Evolutionary conservation across 2,329 filamentous ascomycete genomes (phyloP).

Genomic region (Diplodia intermedia): DNA sequence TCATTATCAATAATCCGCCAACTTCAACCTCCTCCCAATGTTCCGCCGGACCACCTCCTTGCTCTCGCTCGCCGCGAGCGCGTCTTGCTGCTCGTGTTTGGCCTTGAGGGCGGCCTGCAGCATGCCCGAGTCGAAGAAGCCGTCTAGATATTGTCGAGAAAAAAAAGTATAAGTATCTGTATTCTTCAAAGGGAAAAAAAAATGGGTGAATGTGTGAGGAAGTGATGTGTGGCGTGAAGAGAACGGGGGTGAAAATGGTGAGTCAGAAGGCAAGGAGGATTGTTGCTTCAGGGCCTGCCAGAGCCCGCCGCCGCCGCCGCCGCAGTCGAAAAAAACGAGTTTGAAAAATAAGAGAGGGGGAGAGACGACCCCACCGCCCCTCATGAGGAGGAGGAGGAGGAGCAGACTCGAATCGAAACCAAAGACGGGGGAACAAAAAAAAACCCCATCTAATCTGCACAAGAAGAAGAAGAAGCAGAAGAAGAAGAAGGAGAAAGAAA

Average conservation of each 20-base stretch:
- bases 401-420: no score
- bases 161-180: conserved; percentile 6
- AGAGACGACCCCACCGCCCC: no score
- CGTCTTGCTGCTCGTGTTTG: conserved; percentile 59
- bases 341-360: not conserved
- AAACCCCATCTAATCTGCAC: not conserved
- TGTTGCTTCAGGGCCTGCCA: not conserved
- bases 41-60: conserved; percentile 71
- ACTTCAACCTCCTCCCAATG: conserved; percentile 74
- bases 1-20: conserved; percentile 67
- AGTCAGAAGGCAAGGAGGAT: not conserved
- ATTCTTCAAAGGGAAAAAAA: not conserved
- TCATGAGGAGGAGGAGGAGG: no score
- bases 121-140: conserved; percentile 98
- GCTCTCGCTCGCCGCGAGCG: conserved; percentile 58
- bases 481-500: not conserved
- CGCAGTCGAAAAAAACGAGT: not conserved
- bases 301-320: not conserved
- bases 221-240: not conserved
- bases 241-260: not conserved
- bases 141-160: conserved; percentile 65
- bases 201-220: not conserved
- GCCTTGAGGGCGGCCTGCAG: conserved; percentile 85
- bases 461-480: not conserved
- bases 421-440: not conserved